These are phyloP conservation scores for Peronosclerospora sorghi DNA, from an alignment of 352 stramenopile species.

Conservation along the genomic window DNA sequence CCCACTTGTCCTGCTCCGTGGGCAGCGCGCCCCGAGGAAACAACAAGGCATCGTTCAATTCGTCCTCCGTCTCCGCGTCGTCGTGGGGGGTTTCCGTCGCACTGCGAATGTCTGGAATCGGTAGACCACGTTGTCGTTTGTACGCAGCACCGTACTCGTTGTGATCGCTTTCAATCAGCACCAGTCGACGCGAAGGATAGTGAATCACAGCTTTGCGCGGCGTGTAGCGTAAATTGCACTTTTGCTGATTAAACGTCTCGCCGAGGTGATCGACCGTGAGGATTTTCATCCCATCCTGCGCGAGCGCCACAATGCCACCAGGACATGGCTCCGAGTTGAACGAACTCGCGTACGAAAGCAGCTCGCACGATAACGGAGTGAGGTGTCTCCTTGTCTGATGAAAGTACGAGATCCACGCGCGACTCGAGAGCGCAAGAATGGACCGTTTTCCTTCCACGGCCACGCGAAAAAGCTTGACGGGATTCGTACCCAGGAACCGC, in stretches of 20 bases:
- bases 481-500: slow-evolving; percentile 89
- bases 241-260: slow-evolving; percentile 97
- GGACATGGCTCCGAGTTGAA: slow-evolving; percentile 94
- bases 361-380: slow-evolving; percentile 92
- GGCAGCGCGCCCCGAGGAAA: slow-evolving; percentile 51
- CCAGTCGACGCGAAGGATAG: slow-evolving; percentile 72
- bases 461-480: slow-evolving; percentile 93
- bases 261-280: slow-evolving; percentile 91
- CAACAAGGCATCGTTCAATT: slow-evolving; percentile 63
- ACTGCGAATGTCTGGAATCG: slow-evolving; percentile 47
- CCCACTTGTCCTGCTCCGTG: slow-evolving; percentile 83
- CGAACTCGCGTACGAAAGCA: slow-evolving; percentile 89
- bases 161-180: slow-evolving; percentile 97
- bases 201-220: slow-evolving; percentile 92
- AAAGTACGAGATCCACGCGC: slow-evolving; percentile 94
- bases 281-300: slow-evolving; percentile 94
- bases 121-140: slow-evolving; percentile 69
- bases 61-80: slow-evolving; percentile 80
- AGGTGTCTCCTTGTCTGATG: slow-evolving; percentile 86
- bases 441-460: slow-evolving; percentile 78
- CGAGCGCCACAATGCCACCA: slow-evolving; percentile 95
- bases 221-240: slow-evolving; percentile 93
- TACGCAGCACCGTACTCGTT: slow-evolving; percentile 92
- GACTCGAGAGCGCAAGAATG: slow-evolving; percentile 91
- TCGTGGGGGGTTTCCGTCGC: slow-evolving; percentile 27